These are phyloP conservation scores for Trametes sanguinea DNA, from an alignment of 768 basidiomycete species.

Conservation along the genomic window DNA sequence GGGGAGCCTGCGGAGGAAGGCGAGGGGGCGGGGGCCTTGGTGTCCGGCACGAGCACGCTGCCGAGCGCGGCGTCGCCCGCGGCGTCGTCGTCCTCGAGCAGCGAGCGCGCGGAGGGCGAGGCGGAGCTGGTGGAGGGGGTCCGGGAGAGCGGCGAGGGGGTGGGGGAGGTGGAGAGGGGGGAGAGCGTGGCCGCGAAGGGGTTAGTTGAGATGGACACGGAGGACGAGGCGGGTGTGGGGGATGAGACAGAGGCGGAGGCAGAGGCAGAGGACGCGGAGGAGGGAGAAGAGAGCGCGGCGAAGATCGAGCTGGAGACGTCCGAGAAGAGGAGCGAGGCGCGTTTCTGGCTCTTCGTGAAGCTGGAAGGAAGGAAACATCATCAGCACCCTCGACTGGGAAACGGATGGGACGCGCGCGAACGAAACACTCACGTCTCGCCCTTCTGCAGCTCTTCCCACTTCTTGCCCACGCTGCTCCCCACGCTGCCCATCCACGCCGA, in stretches of 20 bases:
- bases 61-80: slow-evolving; percentile 25
- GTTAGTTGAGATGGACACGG: slow-evolving; percentile 18
- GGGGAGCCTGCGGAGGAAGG: slow-evolving; percentile 1
- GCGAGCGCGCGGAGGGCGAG: slow-evolving; percentile 29
- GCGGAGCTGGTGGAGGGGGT: slow-evolving; percentile 18
- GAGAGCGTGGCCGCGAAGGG: slow-evolving; percentile 24
- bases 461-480: slow-evolving; percentile 56
- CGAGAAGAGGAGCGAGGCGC: slow-evolving; percentile 63
- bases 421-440: slow-evolving; percentile 51
- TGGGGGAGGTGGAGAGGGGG: slow-evolving; percentile 19
- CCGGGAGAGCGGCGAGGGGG: slow-evolving; percentile 6
- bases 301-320: slow-evolving; percentile 63
- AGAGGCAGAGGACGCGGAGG: slow-evolving; percentile 30
- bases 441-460: slow-evolving; percentile 57
- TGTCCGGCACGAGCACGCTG: slow-evolving; percentile 38
- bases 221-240: slow-evolving; percentile 28
- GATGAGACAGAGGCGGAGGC: slow-evolving; percentile 27
- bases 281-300: slow-evolving; percentile 44
- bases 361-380: slow-evolving; percentile 36
- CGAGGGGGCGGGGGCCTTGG: slow-evolving; percentile 26
- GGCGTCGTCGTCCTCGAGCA: slow-evolving; percentile 40
- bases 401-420: neutral
- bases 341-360: slow-evolving; percentile 68
- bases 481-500: slow-evolving; percentile 41
- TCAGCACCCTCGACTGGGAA: neutral